phyloP scores from a whole-genome alignment of 2,329 filamentous ascomycete species.

The Colletotrichum noveboracense region DNA sequence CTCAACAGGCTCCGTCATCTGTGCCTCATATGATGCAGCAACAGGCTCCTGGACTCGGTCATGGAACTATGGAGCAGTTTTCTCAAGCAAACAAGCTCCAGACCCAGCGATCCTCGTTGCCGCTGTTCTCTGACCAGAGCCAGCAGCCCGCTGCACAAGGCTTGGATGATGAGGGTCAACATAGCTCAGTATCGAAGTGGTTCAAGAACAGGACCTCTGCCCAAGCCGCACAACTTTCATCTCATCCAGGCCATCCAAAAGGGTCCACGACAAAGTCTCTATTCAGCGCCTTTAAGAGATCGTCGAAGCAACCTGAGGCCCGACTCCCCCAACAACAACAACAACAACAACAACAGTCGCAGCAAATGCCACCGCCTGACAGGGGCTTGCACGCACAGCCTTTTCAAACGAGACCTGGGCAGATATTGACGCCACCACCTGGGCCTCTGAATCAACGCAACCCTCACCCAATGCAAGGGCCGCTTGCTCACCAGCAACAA shows the following conservation, averaged over 20 bases:
- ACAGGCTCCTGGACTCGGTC: background rate
- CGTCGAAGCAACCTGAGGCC: slow-evolving; percentile 28
- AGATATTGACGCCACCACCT: background rate
- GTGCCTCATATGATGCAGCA: background rate
- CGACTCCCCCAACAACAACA: slow-evolving; percentile 3
- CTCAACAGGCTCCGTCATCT: background rate
- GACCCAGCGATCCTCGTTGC: background rate
- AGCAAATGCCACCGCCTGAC: slow-evolving; percentile 1
- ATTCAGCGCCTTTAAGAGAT: slow-evolving; percentile 28
- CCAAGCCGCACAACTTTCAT: slow-evolving; percentile 2
- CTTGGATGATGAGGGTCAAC: background rate
- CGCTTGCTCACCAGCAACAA: slow-evolving; percentile 4
- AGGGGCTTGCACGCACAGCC: background rate
- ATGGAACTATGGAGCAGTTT: background rate
- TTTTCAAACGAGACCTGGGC: background rate
- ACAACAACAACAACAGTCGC: slow-evolving; percentile 4
- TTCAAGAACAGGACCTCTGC: slow-evolving; percentile 15
- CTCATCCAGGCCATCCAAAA: slow-evolving; percentile 22
- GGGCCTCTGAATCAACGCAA: background rate
- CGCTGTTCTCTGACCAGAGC: background rate
- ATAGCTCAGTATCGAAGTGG: slow-evolving; percentile 18
- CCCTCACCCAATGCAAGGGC: background rate
- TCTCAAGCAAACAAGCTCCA: background rate
- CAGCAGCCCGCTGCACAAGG: background rate
- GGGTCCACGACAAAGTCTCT: slow-evolving; percentile 28